phyloP scores from a whole-genome alignment of 164 flowering plant genomes.

The Sedum album region DNA sequence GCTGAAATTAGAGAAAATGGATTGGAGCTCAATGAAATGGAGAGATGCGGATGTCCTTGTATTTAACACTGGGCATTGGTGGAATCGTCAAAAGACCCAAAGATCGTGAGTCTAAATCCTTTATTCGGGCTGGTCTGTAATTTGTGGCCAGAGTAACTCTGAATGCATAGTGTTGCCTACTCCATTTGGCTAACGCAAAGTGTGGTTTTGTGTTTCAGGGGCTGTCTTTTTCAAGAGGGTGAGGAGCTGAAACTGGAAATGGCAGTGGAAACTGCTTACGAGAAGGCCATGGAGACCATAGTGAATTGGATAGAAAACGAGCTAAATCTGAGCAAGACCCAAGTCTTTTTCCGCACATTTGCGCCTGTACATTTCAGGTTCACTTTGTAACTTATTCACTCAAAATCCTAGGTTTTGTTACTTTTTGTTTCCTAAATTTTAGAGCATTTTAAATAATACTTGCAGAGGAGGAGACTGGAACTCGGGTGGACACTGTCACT shows the following conservation, averaged over 20 bases:
- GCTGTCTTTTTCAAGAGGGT: conserved; percentile 84
- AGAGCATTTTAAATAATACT: neutral
- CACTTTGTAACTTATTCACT: neutral
- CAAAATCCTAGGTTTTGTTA: neutral
- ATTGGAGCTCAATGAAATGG: conserved; percentile 77
- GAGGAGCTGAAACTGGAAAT: conserved; percentile 50
- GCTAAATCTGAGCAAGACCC: conserved; percentile 61
- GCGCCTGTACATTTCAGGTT: conserved; percentile 97
- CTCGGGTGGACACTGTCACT: neutral
- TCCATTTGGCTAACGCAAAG: neutral
- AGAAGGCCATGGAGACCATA: conserved; percentile 55
- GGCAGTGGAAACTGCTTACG: conserved; percentile 57
- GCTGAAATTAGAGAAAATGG: conserved; percentile 77
- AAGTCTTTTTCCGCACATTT: conserved; percentile 72
- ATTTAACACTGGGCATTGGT: conserved; percentile 95
- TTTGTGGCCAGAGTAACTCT: too few species aligned
- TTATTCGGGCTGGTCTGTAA: neutral
- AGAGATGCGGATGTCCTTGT: conserved; percentile 75
- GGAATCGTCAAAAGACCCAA: conserved; percentile 90
- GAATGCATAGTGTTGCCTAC: too few species aligned
- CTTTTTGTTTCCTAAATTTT: too few species aligned
- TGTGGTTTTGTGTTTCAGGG: conserved; percentile 34
- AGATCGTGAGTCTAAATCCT: conserved; percentile 43
- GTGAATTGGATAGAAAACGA: conserved; percentile 49
- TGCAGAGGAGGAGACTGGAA: neutral